Evolutionary conservation across 306 rosid genomes (phyloP).

Genomic region (Pachyrhizus erosus): DNA sequence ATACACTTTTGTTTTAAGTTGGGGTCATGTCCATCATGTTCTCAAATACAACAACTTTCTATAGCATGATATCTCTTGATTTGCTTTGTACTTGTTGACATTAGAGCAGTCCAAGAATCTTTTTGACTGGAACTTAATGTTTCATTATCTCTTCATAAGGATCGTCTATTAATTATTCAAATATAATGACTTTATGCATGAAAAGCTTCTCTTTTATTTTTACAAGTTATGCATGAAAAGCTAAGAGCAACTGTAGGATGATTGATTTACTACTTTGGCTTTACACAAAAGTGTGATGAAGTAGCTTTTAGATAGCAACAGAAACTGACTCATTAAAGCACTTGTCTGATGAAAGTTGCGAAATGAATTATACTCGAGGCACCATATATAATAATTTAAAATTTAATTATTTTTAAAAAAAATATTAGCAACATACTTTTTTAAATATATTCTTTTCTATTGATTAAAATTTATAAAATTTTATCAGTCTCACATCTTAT

Average conservation of each 20-base stretch:
- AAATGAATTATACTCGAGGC: no score
- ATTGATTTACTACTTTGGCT: conserved; percentile 25
- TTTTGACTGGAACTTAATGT: conserved; percentile 36
- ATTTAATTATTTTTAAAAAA: no score
- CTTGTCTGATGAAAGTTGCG: no score
- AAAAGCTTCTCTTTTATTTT: no score
- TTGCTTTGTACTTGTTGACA: conserved; percentile 30
- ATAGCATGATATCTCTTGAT: not conserved
- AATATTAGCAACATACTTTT: no score
- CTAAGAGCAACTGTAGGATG: not conserved
- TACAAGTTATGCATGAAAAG: conserved; percentile 10
- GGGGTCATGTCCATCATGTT: conserved; percentile 18
- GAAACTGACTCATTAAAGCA: conserved; percentile 10
- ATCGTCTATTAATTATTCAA: conserved; percentile 22
- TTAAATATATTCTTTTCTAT: no score
- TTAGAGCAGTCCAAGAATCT: not conserved
- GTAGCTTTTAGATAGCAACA: conserved; percentile 31
- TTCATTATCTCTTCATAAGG: conserved; percentile 5
- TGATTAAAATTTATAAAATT: no score
- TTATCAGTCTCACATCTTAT: no score
- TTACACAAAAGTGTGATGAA: not conserved
- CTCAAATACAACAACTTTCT: not conserved
- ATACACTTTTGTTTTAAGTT: not conserved
- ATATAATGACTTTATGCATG: conserved; percentile 4
- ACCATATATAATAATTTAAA: no score